Conservation (phyloP, 768 basidiomycete species). For the Kwoniella shandongensis region DNA sequence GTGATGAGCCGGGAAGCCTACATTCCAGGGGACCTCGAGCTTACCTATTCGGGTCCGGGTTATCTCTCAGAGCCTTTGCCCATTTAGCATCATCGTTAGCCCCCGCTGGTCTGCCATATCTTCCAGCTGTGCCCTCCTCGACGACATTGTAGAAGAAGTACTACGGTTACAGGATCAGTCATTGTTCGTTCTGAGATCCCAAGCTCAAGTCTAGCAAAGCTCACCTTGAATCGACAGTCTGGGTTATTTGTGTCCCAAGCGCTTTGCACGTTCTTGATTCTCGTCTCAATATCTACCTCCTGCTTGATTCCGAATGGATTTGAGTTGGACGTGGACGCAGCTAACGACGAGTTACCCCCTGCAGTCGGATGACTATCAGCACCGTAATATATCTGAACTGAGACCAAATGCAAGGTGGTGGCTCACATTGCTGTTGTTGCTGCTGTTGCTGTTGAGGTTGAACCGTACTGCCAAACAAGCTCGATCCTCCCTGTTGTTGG, state of each 20-base stretch:
- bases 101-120: constrained; percentile 46
- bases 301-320: constrained; percentile 20
- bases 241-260: constrained; percentile 45
- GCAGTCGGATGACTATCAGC: background rate
- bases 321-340: constrained; percentile 13
- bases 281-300: constrained; percentile 44
- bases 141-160: constrained; percentile 53
- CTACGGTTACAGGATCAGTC: constrained; percentile 21
- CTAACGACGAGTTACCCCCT: background rate
- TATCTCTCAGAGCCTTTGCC: constrained; percentile 47
- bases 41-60: constrained; percentile 49
- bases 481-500: constrained; percentile 17
- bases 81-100: constrained; percentile 50
- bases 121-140: constrained; percentile 41
- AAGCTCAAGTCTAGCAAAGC: constrained; percentile 3
- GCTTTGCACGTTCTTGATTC: constrained; percentile 45
- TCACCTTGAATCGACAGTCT: constrained; percentile 50
- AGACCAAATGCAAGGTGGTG: background rate
- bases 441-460: constrained; percentile 16
- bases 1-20: background rate
- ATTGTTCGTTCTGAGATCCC: background rate
- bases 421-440: constrained; percentile 29
- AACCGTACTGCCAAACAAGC: constrained; percentile 14
- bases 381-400: background rate
- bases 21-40: too few species aligned